Evolutionary conservation across 208 protist genomes (phyloP), one percentile per base, ranked within the genome.

Genomic region (Herpetomonas tarakana): DNA sequence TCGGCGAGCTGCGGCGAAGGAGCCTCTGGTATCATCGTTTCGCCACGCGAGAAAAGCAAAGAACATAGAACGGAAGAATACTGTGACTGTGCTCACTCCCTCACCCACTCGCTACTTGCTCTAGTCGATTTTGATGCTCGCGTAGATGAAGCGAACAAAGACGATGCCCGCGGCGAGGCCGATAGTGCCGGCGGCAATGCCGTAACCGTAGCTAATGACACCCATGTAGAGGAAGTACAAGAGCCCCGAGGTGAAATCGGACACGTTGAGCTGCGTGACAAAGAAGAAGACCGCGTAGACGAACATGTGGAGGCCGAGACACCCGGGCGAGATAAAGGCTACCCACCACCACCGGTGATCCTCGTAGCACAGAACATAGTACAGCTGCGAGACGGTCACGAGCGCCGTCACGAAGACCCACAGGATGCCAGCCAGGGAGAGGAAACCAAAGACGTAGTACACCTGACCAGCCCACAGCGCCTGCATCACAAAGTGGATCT

Each of bases 321-420:
- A 65, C 35, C 93, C 96, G 0, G 93, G 83, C 1, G 91, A 92
- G 24, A 98, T 71, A 74, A 98, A 98, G 11, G 93, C 87, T 49
- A 82, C 72, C 98, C 98, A 99, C 98, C 98, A 99, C 98, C 98
- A 99, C 47, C 93, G 86, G 74, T 99, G 98, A 66, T 99, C 96
- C 78, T 98, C 97, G 53, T 88, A 80, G 71, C 94, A 98, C 3
- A 99, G 86, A 31, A 99, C 83, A 80, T 99, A 99, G 81, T 99
- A 99, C 52, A 95, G 77, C 67, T 98, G 93, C 16, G 99, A 94
- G 41, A 99, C 92, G 22, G 98, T 97, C 52, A 98, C 97, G 50
- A 99, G 95, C 0, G 85, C 92, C 26, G 81, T 91, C 19, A 97
- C 98, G 21, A 99, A 58, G 19, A 98, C 60, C 66, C 99, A 92